Evolutionary conservation across 345 rosid species (phyloP), one percentile per base, ranked within the genome.

Genomic region (Eucalyptus polyanthemos): DNA sequence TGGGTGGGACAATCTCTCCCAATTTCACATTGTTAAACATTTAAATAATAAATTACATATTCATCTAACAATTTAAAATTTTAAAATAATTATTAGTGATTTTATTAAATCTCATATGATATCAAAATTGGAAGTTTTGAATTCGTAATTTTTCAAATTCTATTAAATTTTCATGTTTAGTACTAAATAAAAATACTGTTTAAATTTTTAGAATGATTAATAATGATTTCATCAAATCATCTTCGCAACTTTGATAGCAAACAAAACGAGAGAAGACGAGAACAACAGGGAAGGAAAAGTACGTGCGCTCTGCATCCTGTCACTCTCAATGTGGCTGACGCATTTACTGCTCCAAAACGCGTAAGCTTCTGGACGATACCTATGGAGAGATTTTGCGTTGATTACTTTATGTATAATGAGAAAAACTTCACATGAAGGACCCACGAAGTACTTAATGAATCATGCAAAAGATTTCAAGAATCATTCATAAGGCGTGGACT

Each of bases 51-150:
- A 53, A 8, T 0, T 1, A 0, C 0, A 0, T 19, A 0, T 53
- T 21, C 58, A 53, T 53, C 25, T 21, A 53, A 53, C 1, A 53
- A 4, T 0, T 21, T 53, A 21, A 21, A 53, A 53, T 1, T 53
- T 53, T 21, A 21, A 0, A 8, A 53, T 21, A 53, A 8, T 53
- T 53, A 2, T 53, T 19, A 21, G 0, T 53, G 5, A 21, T 8
- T 1, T 53, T 1, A 21, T 53, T 1, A 53, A 53, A 21, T 53
- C 2, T 21, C 5, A 53, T 0, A 0, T 2, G 0, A 53, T 53
- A 53, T 53, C 1, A 53, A 4, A 53, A 4, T 19, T 4, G 1
- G 0, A 53, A 21, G 0, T 53, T 3, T 0, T 4, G 1, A 21
- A 4, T 19, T 21, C 1, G 0, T 19, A 53, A 21, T 2, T 53